Evolutionary conservation across 345 rosid species (phyloP).

Genomic region (Bruguiera sexangula): DNA sequence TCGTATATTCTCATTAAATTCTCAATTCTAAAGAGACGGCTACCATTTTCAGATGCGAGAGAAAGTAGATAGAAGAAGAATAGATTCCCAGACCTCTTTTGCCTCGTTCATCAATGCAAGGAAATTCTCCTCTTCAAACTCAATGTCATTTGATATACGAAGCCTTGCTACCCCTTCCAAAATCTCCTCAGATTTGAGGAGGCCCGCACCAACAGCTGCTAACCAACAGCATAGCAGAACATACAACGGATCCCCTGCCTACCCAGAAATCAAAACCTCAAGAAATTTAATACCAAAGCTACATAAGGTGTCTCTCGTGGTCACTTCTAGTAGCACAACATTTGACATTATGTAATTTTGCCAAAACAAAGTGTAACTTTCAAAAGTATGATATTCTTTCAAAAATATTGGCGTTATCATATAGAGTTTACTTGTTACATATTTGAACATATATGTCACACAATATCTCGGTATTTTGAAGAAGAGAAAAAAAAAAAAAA

Average conservation of each 20-base stretch:
- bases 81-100: constrained; percentile 55
- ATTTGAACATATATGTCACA: too few species aligned
- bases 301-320: too few species aligned
- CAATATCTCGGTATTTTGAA: not conserved
- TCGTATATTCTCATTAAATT: too few species aligned
- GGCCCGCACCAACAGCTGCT: constrained; percentile 95
- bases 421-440: too few species aligned
- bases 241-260: constrained; percentile 93
- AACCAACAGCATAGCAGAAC: constrained; percentile 92
- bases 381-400: too few species aligned
- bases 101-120: constrained; percentile 79
- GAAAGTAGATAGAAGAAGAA: not conserved
- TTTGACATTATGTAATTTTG: too few species aligned
- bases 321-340: too few species aligned
- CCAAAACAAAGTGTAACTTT: too few species aligned
- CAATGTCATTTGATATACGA: constrained; percentile 75
- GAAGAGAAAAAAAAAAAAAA: not conserved
- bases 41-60: not conserved
- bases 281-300: not conserved
- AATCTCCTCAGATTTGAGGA: constrained; percentile 88
- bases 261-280: constrained; percentile 22
- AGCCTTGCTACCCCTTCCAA: constrained; percentile 79
- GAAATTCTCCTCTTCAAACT: constrained; percentile 88
- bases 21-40: too few species aligned
- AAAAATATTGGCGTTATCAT: too few species aligned